Evolutionary conservation across 495 filamentous ascomycete genomes (phyloP).

Genomic region (Penicillium herquei): DNA sequence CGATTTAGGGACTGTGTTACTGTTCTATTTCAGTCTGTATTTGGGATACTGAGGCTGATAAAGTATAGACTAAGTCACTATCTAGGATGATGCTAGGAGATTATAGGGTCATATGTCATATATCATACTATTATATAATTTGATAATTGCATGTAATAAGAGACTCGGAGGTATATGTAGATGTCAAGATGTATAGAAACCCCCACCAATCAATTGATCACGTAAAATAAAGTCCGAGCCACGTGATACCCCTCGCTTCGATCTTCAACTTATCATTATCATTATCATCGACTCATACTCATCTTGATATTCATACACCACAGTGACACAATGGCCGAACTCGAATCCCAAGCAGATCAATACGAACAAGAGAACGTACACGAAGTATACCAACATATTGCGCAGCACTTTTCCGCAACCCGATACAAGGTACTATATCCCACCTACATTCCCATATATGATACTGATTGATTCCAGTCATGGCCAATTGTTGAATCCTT

Average conservation of each 20-base stretch:
- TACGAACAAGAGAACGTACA: constrained; percentile 91
- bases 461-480: constrained; percentile 47
- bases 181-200: too few relatives aligned
- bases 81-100: background rate
- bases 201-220: background rate
- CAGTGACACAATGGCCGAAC: background rate
- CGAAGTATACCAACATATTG: constrained; percentile 90
- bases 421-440: constrained; percentile 70
- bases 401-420: constrained; percentile 90
- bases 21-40: too few relatives aligned
- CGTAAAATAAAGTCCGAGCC: background rate
- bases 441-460: background rate
- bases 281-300: background rate
- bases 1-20: background rate
- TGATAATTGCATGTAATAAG: too few relatives aligned
- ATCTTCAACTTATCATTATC: background rate
- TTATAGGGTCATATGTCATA: too few relatives aligned
- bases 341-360: constrained; percentile 25
- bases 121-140: too few relatives aligned
- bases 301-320: background rate
- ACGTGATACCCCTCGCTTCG: constrained; percentile 8
- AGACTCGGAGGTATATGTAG: too few relatives aligned
- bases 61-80: too few relatives aligned
- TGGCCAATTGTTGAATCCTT: constrained; percentile 92
- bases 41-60: too few relatives aligned